Evolutionary conservation across 2,329 filamentous ascomycete genomes (phyloP), one percentile per base, ranked within the genome.

Genomic region (Dryadomyces sulphureus): DNA sequence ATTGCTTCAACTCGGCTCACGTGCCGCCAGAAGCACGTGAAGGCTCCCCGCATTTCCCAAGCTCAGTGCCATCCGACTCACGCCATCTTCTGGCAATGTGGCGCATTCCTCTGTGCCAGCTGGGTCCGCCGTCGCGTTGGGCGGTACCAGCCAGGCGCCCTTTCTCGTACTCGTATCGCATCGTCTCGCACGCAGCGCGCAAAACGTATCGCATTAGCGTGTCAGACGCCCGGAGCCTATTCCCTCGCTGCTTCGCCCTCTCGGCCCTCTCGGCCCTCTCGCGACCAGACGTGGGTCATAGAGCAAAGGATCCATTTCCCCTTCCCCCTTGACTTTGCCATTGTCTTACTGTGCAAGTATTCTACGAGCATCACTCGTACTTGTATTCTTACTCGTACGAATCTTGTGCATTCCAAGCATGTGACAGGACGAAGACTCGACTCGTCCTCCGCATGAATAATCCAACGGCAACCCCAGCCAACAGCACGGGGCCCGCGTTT

Each of bases 191-290:
- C n/a, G n/a, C n/a, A 30, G 27, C 7, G 27, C 32, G 17, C 32
- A 35, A 35, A 35, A 6, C 17, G 14, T n/a, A n/a, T 35, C 32
- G n/a, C 32, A n/a, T 38, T 38, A 36, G 16, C 34, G 16, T 19
- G 34, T 36, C 11, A 36, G 27, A 32, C 27, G 16, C 27, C 16
- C 9, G 27, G 27, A n/a, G 4, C 3, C n/a, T 4, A n/a, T 22
- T 12, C n/a, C 36, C 41, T 43, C 41, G 41, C 41, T 14, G 11
- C n/a, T 27, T 43, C 41, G 41, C 41, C 20, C 16, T 24, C 41
- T 43, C 41, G 41, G n/a, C n/a, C n/a, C n/a, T n/a, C n/a, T n/a
- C n/a, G n/a, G n/a, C 40, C 40, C 21, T 43, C 30, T 43, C 41
- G 41, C 41, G 42, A 38, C 22, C 22, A 44, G 17, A 30, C 42